Conservation (phyloP, 129 eudicot genomes). For the Calendula officinalis region DNA sequence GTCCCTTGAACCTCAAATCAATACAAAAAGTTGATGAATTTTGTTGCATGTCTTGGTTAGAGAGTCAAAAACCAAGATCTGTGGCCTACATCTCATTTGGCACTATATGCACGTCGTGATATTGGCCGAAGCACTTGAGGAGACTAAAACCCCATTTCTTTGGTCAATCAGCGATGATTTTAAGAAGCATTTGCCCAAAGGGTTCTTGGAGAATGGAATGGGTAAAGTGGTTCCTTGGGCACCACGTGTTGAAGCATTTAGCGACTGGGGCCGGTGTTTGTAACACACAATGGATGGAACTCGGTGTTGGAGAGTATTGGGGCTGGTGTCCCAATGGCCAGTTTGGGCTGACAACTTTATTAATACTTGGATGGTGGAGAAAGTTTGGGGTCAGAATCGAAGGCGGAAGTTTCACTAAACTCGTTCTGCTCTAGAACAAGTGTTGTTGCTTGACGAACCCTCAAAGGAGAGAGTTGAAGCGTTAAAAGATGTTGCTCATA, state of each 20-base stretch:
- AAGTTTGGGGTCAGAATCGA: conserved; percentile 46
- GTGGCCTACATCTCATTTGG: conserved; percentile 73
- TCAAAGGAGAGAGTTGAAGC: conserved; percentile 33
- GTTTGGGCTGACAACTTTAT: conserved; percentile 58
- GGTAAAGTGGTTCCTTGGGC: conserved; percentile 76
- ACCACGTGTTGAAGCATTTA: conserved; percentile 52
- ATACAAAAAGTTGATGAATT: conserved; percentile 29
- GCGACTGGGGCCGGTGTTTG: conserved; percentile 48
- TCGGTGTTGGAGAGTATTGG: conserved; percentile 64
- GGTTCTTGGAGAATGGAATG: conserved; percentile 31
- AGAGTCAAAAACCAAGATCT: conserved; percentile 33
- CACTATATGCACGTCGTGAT: conserved; percentile 32
- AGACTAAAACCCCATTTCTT: conserved; percentile 38
- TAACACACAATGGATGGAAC: conserved; percentile 72
- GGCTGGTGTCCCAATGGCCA: conserved; percentile 62
- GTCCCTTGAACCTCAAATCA: conserved; percentile 46
- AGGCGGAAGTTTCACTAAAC: conserved; percentile 49
- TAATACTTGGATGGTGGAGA: conserved; percentile 50
- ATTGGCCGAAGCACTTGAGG: conserved; percentile 54
- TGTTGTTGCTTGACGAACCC: conserved; percentile 21
- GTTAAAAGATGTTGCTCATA: conserved; percentile 39
- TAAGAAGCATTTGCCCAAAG: conserved; percentile 34
- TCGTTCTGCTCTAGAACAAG: conserved; percentile 29
- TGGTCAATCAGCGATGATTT: conserved; percentile 51
- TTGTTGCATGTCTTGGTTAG: conserved; percentile 55